Conservation (phyloP, 345 rosid species). For the Eucalyptus brandiana region DNA sequence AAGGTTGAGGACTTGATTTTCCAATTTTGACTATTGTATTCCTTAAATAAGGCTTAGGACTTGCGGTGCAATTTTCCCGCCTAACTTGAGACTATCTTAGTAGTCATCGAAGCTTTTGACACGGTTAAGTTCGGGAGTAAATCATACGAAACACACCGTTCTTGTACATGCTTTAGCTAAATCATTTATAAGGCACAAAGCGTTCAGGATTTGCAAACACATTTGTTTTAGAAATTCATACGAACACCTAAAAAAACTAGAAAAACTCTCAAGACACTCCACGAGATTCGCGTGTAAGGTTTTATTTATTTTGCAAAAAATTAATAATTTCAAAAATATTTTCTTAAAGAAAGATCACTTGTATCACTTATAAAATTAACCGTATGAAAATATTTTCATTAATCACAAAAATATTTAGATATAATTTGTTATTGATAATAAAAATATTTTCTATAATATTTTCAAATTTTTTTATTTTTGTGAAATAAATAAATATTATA, state of each 20-base stretch:
- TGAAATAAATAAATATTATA: too few relatives aligned
- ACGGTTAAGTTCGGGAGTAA: neutral
- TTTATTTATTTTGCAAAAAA: too few relatives aligned
- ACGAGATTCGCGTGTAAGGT: neutral
- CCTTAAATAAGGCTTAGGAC: neutral
- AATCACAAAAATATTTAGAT: accelerated
- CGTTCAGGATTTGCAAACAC: neutral
- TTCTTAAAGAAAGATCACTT: neutral
- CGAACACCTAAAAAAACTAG: neutral
- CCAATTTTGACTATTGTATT: neutral
- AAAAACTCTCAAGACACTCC: neutral
- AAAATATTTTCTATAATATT: too few relatives aligned
- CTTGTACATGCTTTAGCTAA: neutral
- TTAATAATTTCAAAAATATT: accelerated
- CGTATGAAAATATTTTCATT: too few relatives aligned
- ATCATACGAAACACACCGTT: neutral
- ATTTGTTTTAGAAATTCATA: neutral
- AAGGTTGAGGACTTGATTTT: neutral
- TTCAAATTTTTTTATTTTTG: accelerated
- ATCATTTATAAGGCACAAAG: neutral
- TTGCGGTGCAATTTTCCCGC: neutral
- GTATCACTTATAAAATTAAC: neutral
- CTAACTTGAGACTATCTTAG: neutral
- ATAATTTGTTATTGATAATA: too few relatives aligned
- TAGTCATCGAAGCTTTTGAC: neutral